phyloP scores from a whole-genome alignment of 306 rosid species.

The Castanea sativa region DNA sequence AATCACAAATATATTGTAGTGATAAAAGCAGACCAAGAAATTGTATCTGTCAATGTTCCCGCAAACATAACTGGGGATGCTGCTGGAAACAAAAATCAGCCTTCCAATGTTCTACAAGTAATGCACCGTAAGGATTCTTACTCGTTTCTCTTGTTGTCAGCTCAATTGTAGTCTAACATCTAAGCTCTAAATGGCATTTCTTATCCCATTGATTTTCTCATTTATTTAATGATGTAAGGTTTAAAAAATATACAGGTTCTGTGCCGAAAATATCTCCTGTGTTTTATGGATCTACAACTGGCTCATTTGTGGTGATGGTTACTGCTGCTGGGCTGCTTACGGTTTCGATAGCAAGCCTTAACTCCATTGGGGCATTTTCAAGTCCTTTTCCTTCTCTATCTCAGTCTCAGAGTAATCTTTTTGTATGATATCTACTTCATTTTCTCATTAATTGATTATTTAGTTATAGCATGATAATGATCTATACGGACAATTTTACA shows the following conservation, averaged over 20 bases:
- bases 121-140: slow-evolving; percentile 65
- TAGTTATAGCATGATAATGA: not conserved
- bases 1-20: slow-evolving; percentile 49
- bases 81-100: slow-evolving; percentile 78
- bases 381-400: slow-evolving; percentile 50
- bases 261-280: slow-evolving; percentile 48
- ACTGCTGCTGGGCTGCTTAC: slow-evolving; percentile 70
- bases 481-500: not conserved
- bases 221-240: not conserved
- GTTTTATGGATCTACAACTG: slow-evolving; percentile 53
- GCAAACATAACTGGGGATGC: slow-evolving; percentile 66
- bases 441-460: not conserved
- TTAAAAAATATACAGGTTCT: slow-evolving; percentile 56
- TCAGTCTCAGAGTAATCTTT: slow-evolving; percentile 76
- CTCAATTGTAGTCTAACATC: slow-evolving; percentile 2
- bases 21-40: slow-evolving; percentile 49
- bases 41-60: slow-evolving; percentile 58
- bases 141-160: not conserved
- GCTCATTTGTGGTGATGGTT: slow-evolving; percentile 58
- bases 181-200: not conserved
- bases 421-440: slow-evolving; percentile 45
- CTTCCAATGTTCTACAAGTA: slow-evolving; percentile 85
- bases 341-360: slow-evolving; percentile 79
- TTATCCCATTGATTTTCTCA: not conserved
- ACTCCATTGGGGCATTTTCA: slow-evolving; percentile 45